These are phyloP conservation scores for Eutrema heterophyllum DNA, from an alignment of 345 rosid genomes.

Conservation along the genomic window DNA sequence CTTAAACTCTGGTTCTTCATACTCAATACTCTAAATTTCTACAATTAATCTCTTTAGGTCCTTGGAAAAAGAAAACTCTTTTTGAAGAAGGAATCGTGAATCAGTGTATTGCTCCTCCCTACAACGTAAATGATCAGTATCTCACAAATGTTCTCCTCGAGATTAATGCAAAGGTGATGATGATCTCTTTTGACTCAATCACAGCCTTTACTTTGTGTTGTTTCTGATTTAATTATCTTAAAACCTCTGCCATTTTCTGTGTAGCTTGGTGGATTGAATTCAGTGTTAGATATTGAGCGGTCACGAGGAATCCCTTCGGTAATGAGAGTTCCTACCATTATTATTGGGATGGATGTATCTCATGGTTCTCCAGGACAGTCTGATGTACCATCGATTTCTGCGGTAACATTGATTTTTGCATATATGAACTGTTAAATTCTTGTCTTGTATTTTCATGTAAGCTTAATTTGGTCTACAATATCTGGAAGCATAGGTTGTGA, in stretches of 20 bases:
- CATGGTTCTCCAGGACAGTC: conserved; percentile 87
- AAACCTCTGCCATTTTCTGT: neutral
- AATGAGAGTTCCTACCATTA: conserved; percentile 62
- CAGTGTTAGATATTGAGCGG: conserved; percentile 54
- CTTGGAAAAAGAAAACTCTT: conserved; percentile 74
- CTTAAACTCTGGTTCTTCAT: too few species aligned
- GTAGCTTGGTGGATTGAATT: conserved; percentile 73
- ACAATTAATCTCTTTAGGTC: too few species aligned
- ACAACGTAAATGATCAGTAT: conserved; percentile 63
- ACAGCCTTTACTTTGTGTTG: neutral
- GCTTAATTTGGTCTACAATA: neutral
- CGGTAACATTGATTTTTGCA: conserved; percentile 14
- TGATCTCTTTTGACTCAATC: conserved; percentile 6
- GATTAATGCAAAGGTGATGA: conserved; percentile 75
- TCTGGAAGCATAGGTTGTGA: conserved; percentile 42
- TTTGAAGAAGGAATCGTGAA: conserved; percentile 65
- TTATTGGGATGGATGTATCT: conserved; percentile 75
- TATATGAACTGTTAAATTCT: neutral
- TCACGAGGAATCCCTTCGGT: conserved; percentile 51
- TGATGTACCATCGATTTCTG: conserved; percentile 74
- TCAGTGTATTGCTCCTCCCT: conserved; percentile 56
- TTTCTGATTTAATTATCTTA: neutral
- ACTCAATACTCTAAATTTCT: too few species aligned
- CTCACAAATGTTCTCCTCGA: conserved; percentile 72
- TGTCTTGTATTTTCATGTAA: neutral